These are phyloP conservation scores for Aspergillus udagawae DNA, from an alignment of 2,329 filamentous ascomycete genomes.

Conservation along the genomic window DNA sequence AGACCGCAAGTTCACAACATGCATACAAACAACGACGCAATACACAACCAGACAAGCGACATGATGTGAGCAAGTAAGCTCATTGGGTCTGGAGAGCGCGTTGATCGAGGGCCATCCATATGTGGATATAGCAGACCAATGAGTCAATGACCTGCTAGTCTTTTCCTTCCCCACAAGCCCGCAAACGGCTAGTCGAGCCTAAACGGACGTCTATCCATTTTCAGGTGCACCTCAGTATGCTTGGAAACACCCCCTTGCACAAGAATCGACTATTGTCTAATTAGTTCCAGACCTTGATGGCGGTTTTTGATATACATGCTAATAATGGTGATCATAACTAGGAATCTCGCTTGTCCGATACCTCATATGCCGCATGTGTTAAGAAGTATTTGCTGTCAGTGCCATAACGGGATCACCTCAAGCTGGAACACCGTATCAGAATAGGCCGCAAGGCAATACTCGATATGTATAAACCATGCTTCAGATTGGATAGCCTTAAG, in stretches of 20 bases:
- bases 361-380: too few relatives aligned
- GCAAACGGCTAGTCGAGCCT: neutral
- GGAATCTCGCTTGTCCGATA: neutral
- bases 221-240: slow-evolving; percentile 1
- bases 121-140: neutral
- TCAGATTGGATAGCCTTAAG: neutral
- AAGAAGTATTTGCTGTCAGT: neutral
- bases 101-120: neutral
- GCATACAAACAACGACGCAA: neutral
- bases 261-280: neutral
- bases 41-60: neutral
- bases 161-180: neutral
- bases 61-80: neutral
- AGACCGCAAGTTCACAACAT: neutral
- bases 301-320: neutral
- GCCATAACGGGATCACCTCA: neutral
- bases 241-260: slow-evolving; percentile 18
- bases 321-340: neutral
- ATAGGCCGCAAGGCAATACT: neutral
- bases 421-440: neutral
- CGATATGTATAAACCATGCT: too few relatives aligned
- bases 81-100: neutral
- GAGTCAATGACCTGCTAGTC: neutral
- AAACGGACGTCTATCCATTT: slow-evolving; percentile 6
- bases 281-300: neutral